Evolutionary conservation across 257 asterid genomes (phyloP), one percentile per base, ranked within the genome.

Genomic region (Scutellaria barbata): DNA sequence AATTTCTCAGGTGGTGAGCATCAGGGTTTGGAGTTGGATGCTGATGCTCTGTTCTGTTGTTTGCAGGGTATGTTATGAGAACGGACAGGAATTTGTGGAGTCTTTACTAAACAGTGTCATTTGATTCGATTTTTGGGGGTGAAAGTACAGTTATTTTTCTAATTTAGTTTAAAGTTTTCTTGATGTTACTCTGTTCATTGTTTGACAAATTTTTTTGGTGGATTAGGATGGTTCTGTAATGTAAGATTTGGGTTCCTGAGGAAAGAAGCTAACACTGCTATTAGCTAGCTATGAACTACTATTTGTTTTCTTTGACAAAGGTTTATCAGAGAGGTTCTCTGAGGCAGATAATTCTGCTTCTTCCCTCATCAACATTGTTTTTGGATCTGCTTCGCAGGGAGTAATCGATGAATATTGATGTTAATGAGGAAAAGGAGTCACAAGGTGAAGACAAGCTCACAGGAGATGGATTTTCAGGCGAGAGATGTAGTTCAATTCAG

Each of bases 341-440:
- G 63, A 22, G 47, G 71, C 64, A 74, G 74, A 67, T 69, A 58
- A 30, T 30, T 41, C 68, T 40, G 69, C 63, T 33, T 61, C 18
- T 81, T 66, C 81, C 86, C 46, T 84, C 83, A 69, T 74, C 80
- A 57, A 70, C 74, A 63, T 68, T 79, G 74, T 58, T 77, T 76
- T 79, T 75, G 77, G 79, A 81, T 85, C 83, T 89, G 81, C 81
- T 79, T 60, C 75, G 75, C 83, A 77, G 89, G 88, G 73, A 63
- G 86, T 69, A 50, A 66, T 75, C 85, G 42, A 91, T 87, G 96
- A 84, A 75, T 75, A 76, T 65, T 69, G 84, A 77, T 78, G 86
- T 75, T 59, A 77, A 76, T 39, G 81, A 72, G 47, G 96, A 81
- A 59, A 81, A 80, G 18, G 86, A 78, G 66, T 66, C 69, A 7